Conservation (phyloP, 352 stramenopile genomes). For the Phytophthora tentaculata region DNA sequence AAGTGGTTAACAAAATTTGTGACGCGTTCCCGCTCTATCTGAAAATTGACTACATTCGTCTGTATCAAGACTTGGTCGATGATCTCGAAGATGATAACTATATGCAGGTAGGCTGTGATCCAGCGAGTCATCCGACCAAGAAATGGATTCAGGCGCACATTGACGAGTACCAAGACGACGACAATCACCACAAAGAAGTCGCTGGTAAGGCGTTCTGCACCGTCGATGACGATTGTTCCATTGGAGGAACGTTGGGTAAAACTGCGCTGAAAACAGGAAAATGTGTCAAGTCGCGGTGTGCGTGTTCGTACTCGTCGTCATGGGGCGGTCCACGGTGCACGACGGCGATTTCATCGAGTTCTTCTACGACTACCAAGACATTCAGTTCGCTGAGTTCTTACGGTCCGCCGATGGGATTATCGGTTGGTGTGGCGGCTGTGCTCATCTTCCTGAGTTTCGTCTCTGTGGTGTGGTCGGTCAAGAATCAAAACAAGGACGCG, state of each 20-base stretch:
- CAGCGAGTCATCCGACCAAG: constrained; percentile 44
- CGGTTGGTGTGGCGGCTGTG: constrained; percentile 36
- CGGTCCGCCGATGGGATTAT: constrained; percentile 41
- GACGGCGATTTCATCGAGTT: constrained; percentile 32
- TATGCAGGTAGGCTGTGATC: constrained; percentile 48
- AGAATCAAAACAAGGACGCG: constrained; percentile 15
- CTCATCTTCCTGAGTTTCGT: constrained; percentile 42
- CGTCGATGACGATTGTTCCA: constrained; percentile 47
- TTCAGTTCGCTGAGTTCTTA: constrained; percentile 30
- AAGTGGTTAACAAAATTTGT: constrained; percentile 41
- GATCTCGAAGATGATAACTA: constrained; percentile 30
- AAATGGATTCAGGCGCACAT: constrained; percentile 51
- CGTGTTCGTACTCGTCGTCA: constrained; percentile 40
- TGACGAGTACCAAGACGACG: constrained; percentile 43
- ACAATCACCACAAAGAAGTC: constrained; percentile 43
- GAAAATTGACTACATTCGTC: constrained; percentile 86
- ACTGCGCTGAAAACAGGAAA: constrained; percentile 37
- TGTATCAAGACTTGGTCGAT: constrained; percentile 73
- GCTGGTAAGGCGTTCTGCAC: constrained; percentile 43
- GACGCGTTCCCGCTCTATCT: constrained; percentile 60
- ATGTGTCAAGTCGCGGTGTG: constrained; percentile 48
- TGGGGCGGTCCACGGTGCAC: constrained; percentile 65
- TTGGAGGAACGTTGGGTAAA: constrained; percentile 24
- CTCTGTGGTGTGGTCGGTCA: constrained; percentile 41
- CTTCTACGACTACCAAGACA: constrained; percentile 29